phyloP scores from a whole-genome alignment of 1,284 basidiomycete genomes.

The Macrocystidia cucumis region DNA sequence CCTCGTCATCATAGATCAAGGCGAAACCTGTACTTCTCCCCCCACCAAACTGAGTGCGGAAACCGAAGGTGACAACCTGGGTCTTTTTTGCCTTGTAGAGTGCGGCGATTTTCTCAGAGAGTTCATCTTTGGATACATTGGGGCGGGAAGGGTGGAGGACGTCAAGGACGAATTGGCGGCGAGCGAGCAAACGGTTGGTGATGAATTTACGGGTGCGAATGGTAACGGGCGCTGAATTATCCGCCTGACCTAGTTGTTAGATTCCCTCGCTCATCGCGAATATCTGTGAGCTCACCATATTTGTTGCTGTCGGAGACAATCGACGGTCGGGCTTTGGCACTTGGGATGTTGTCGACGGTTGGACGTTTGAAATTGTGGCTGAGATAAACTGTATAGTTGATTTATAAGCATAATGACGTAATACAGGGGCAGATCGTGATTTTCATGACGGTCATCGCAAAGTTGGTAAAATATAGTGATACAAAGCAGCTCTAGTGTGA shows the following conservation, averaged over 20 bases:
- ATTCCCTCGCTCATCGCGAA: not conserved
- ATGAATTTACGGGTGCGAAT: slow-evolving; percentile 99
- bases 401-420: slow-evolving; percentile 5
- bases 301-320: too few species aligned
- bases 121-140: slow-evolving; percentile 91
- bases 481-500: slow-evolving; percentile 6
- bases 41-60: slow-evolving; percentile 96
- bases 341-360: too few species aligned
- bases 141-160: slow-evolving; percentile 94
- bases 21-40: slow-evolving; percentile 97
- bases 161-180: slow-evolving; percentile 90
- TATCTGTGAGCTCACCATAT: slow-evolving; percentile 21
- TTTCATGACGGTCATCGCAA: slow-evolving; percentile 12
- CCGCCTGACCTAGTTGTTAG: too few species aligned
- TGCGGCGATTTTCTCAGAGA: slow-evolving; percentile 86
- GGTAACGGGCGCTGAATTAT: slow-evolving; percentile 88
- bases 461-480: slow-evolving; percentile 11
- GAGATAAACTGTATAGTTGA: slow-evolving; percentile 21
- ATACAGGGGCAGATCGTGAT: slow-evolving; percentile 10
- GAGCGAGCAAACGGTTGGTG: slow-evolving; percentile 96
- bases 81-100: slow-evolving; percentile 76
- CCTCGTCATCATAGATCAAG: slow-evolving; percentile 96
- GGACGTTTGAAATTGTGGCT: slow-evolving; percentile 19
- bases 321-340: too few species aligned
- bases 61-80: slow-evolving; percentile 74